Conservation (phyloP, 2,329 filamentous ascomycete genomes). For the Trichoderma sp. region DNA sequence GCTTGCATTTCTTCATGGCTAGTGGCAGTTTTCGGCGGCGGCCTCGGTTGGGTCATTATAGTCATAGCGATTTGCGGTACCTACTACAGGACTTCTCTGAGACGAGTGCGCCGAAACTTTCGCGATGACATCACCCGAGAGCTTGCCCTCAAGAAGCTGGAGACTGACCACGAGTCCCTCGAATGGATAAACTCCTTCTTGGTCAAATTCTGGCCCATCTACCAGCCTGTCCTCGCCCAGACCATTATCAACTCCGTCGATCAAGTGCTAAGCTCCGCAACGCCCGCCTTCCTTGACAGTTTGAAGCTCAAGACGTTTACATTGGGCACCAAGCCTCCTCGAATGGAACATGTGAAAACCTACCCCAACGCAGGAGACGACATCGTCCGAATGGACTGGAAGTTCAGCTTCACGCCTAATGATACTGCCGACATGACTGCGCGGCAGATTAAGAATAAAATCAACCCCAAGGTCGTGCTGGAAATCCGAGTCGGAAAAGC, state of each 20-base stretch:
- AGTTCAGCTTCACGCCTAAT: slow-evolving; percentile 98
- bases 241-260: slow-evolving; percentile 94
- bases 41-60: slow-evolving; percentile 89
- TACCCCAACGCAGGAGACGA: slow-evolving; percentile 96
- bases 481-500: slow-evolving; percentile 95
- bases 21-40: slow-evolving; percentile 84
- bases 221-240: slow-evolving; percentile 88
- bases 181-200: slow-evolving; percentile 99
- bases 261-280: slow-evolving; percentile 90
- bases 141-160: slow-evolving; percentile 81
- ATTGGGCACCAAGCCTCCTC: slow-evolving; percentile 90
- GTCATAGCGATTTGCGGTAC: slow-evolving; percentile 91
- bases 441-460: slow-evolving; percentile 88
- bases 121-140: slow-evolving; percentile 91
- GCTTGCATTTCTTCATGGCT: slow-evolving; percentile 91
- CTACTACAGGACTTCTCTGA: slow-evolving; percentile 94
- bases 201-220: slow-evolving; percentile 99
- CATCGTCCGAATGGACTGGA: slow-evolving; percentile 98
- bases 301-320: slow-evolving; percentile 92
- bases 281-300: slow-evolving; percentile 90
- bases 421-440: slow-evolving; percentile 90
- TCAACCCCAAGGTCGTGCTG: slow-evolving; percentile 95
- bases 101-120: slow-evolving; percentile 92
- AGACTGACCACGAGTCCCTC: slow-evolving; percentile 87
- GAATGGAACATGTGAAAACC: slow-evolving; percentile 97